These are phyloP conservation scores for Dactylellina leptospora DNA, from an alignment of 2,329 filamentous ascomycete genomes.

Conservation along the genomic window DNA sequence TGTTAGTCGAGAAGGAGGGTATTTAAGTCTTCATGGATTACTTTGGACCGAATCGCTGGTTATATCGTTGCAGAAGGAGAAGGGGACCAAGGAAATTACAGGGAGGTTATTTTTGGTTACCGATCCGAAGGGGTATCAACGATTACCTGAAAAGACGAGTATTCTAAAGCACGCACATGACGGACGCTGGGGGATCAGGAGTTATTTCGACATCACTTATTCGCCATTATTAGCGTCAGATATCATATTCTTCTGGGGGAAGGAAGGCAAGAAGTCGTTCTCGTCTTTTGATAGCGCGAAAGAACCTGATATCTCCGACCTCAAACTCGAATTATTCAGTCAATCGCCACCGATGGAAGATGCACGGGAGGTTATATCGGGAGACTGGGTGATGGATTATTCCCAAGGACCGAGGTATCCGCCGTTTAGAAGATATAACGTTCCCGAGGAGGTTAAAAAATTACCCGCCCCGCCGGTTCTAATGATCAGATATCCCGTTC, in stretches of 20 bases:
- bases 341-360: not conserved
- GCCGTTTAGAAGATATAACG: not conserved
- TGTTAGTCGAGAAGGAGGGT: slow-evolving; percentile 5
- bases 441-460: slow-evolving; percentile 6
- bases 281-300: not conserved
- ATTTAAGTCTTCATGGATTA: slow-evolving; percentile 26
- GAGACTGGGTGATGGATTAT: no score
- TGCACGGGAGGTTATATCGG: no score
- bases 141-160: not conserved
- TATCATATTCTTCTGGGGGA: slow-evolving; percentile 25
- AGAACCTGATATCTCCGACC: not conserved
- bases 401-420: no score
- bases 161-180: slow-evolving; percentile 25
- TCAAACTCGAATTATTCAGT: no score
- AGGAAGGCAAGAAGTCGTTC: not conserved
- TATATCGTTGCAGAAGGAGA: slow-evolving; percentile 1
- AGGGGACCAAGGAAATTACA: not conserved
- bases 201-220: slow-evolving; percentile 24
- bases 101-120: not conserved
- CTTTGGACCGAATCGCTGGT: slow-evolving; percentile 22
- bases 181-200: slow-evolving; percentile 16
- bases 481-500: not conserved
- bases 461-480: slow-evolving; percentile 5
- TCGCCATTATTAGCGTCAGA: slow-evolving; percentile 24
- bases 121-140: not conserved